Evolutionary conservation across 73 alveolate species (phyloP).

Genomic region (Paramecium pentaurelia): DNA sequence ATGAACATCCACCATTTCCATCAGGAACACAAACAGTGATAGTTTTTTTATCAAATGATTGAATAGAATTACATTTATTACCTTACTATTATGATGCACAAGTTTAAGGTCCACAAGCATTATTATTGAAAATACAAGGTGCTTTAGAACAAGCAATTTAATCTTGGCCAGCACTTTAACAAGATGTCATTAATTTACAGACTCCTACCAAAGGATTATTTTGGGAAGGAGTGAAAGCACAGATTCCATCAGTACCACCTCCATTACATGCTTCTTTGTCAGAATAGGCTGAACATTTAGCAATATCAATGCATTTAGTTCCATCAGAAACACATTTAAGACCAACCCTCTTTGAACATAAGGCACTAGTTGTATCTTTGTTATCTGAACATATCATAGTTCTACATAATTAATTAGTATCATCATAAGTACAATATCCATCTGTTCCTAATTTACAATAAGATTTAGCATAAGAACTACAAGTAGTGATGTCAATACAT

Average conservation of each 20-base stretch:
- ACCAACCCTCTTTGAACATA: not conserved
- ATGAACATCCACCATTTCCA: not conserved
- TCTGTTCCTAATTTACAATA: constrained; percentile 7
- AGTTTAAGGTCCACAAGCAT: not conserved
- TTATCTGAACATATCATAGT: not conserved
- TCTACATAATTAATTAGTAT: not conserved
- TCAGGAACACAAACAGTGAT: not conserved
- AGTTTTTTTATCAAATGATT: not conserved
- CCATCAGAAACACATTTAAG: constrained; percentile 18
- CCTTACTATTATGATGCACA: constrained; percentile 3
- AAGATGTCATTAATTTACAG: not conserved
- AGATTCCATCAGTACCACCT: constrained; percentile 42
- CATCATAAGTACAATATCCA: constrained; percentile 15
- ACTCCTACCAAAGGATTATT: not conserved
- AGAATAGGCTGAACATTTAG: constrained; percentile 10
- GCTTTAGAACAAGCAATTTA: not conserved
- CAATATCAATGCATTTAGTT: not conserved
- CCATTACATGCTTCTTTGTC: constrained; percentile 1
- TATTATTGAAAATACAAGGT: not conserved
- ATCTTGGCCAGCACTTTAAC: constrained; percentile 5
- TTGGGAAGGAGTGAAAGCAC: not conserved
- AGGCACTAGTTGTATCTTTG: not conserved
- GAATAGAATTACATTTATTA: not conserved
- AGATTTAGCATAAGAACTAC: not conserved
- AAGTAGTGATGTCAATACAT: not conserved